Base-by-base conservation (phyloP, 306 rosid species). In the Cicer judaicum region DNA sequence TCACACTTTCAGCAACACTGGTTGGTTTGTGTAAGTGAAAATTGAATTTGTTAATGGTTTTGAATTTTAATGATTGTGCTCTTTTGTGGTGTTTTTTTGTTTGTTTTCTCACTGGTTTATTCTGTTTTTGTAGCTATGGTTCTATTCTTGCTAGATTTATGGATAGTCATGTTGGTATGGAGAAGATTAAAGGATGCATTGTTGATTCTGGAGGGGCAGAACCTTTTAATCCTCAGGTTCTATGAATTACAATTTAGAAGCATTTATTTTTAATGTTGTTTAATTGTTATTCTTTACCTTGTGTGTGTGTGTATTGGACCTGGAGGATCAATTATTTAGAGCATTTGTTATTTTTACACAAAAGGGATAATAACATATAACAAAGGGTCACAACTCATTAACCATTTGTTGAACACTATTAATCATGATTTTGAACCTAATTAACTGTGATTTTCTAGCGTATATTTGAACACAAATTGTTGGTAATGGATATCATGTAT, bases 131-230 rank as follows among this genome's bases (percentile, higher is more conserved):
- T 86, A 94, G 98, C 56, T 94, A 90, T 44, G 98, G 97, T 41
- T 74, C 88, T 55, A 76, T 94, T 70, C 89, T 91, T 73, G 91
- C 77, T 1, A 74, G 76, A 79, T 50, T 90, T 81, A 79, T 73
- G 79, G 84, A 65, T 10, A 75, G 81, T 36, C 68, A 82, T 68
- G 92, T 87, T 39, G 57, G 90, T 74, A 73, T 86, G 77, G 85
- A 86, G 62, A 91, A 85, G 90, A 84, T 91, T 55, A 90, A 82
- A 71, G 98, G 93, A 53, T 88, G 93, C 85, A 68, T 91, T 72
- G 84, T 92, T 83, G 96, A 91, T 90, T 94, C 98, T 2, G 96
- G 96, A 43, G 98, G 91, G 14, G 98, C 87, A 0, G 95, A 80
- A 4, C 96, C 97, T 10, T 91, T 86, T 79, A 79, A 86, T 88